Evolutionary conservation across 2,329 filamentous ascomycete genomes (phyloP), one percentile per base, ranked within the genome.

Genomic region (Colletotrichum euphorbiae): DNA sequence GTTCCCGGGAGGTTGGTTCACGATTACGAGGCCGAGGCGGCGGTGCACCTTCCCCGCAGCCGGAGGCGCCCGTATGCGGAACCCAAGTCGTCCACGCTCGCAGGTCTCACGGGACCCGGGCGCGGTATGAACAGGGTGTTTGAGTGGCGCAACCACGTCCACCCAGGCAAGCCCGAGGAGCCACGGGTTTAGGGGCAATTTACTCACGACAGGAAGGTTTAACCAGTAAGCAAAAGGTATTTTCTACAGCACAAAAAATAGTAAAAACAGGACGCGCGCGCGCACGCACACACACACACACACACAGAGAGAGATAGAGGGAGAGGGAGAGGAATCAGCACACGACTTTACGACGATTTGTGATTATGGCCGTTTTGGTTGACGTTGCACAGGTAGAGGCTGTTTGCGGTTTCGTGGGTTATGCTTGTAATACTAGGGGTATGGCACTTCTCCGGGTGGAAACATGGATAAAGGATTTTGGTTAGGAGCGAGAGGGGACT

Each of bases 101-200:
- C 84, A 28, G 84, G 84, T 4, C 78, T 87, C 43, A 79, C 77
- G 43, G 82, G 82, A 4, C 76, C 77, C 31, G 82, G 80, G 1
- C 77, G 80, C 38, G 84, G 84, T 9, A 79, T 82, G 79, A 78
- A 81, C 70, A 78, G 84, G 6, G 84, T 87, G 17, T 77, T 75
- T 48, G 82, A 85, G 64, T 87, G 84, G 84, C 78, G 78, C 67
- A 79, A 76, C 45, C 84, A 83, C 74, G 81, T 87, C 15, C 79
- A 80, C 69, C 80, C 80, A 6, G 83, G 82, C 4, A 70, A 75
- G 43, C 80, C 81, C 46, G 79, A 80, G 45, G 77, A 79, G 58
- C 6, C 43, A 17, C 40, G 63, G 42, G 61, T 33, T 9, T 65
- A 57, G 36, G 33, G 46, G 33, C 46, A 15, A 28, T 45, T 8